Percentiles rank a stretch among this genome's conserved stretches.
Evolutionary conservation across 352 stramenopile genomes (phyloP).

Genomic region (Phytopythium ostracodes): DNA sequence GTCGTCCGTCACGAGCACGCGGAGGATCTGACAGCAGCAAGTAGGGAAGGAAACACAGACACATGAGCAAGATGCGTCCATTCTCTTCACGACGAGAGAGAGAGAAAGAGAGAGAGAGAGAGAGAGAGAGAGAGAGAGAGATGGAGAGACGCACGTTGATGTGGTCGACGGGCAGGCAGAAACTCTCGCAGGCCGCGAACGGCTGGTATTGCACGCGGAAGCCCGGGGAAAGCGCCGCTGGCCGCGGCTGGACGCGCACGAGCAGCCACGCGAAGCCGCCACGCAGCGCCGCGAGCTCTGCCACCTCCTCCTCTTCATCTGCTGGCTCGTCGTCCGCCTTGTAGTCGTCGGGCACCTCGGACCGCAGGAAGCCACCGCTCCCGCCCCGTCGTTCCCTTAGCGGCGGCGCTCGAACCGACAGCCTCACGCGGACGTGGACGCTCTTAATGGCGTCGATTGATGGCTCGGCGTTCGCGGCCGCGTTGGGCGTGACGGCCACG

Average conservation of each 20-base stretch:
- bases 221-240: neutral
- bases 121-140: neutral
- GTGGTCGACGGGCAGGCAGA: slow-evolving; percentile 43
- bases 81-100: neutral
- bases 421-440: slow-evolving; percentile 42
- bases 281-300: slow-evolving; percentile 15
- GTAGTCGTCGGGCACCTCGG: slow-evolving; percentile 10
- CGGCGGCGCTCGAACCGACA: slow-evolving; percentile 19
- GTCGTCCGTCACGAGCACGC: slow-evolving; percentile 53
- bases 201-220: slow-evolving; percentile 57
- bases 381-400: slow-evolving; percentile 31
- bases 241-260: slow-evolving; percentile 34
- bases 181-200: slow-evolving; percentile 45
- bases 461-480: neutral
- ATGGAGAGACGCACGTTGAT: slow-evolving; percentile 28
- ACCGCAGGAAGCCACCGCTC: slow-evolving; percentile 33
- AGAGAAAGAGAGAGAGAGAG: neutral
- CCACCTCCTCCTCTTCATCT: slow-evolving; percentile 5
- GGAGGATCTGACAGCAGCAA: slow-evolving; percentile 25
- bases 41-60: neutral
- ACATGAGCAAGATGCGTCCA: neutral
- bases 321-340: slow-evolving; percentile 11
- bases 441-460: neutral
- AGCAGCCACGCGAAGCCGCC: slow-evolving; percentile 47
- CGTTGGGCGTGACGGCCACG: slow-evolving; percentile 16